Evolutionary conservation across 2,329 filamentous ascomycete species (phyloP), one percentile per base, ranked within the genome.

Genomic region (Diatrype stigma): DNA sequence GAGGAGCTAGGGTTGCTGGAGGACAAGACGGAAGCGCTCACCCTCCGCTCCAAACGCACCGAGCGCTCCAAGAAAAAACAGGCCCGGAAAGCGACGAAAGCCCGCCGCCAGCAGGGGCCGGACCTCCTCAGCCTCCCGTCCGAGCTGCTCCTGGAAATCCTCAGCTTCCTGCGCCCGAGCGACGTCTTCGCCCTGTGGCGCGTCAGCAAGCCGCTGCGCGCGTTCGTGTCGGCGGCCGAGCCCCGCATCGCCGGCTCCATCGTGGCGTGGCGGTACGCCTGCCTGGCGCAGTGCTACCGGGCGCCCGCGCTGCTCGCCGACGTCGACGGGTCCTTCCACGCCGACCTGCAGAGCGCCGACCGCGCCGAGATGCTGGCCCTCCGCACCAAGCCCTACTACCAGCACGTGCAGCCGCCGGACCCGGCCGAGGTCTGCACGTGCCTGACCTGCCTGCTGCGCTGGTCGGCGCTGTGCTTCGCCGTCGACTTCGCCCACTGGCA

Each of bases 401-500:
- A 78, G 53, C 79, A 84, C 58, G 69, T 84, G 19, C 67, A 67
- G 37, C 55, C 68, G 1, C 73, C 76, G 0, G 72, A 83, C 53
- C 67, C 71, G 0, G 48, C 61, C 11, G 60, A 72, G n/a, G 64
- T 80, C 3, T 85, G 81, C 65, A 80, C 78, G 1, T 85, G 81
- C 58, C 63, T 80, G 23, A 79, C 76, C 0, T 84, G 81, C 59
- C 65, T 79, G 42, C 60, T 81, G 35, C 71, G 76, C 2, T 85
- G 81, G 81, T 80, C 80, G 56, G 74, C 77, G 14, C 71, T 84
- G 6, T 73, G 73, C 51, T 58, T 82, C 0, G 66, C 74, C 12
- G 71, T 83, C 11, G 81, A 85, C 57, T 78, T 84, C 57, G 73
- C 77, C 0, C 69, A 79, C 58, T 84, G 79, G 76, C 81, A 83